Evolutionary conservation across 2,329 filamentous ascomycete species (phyloP).

Genomic region (Trichoderma aggressivum): DNA sequence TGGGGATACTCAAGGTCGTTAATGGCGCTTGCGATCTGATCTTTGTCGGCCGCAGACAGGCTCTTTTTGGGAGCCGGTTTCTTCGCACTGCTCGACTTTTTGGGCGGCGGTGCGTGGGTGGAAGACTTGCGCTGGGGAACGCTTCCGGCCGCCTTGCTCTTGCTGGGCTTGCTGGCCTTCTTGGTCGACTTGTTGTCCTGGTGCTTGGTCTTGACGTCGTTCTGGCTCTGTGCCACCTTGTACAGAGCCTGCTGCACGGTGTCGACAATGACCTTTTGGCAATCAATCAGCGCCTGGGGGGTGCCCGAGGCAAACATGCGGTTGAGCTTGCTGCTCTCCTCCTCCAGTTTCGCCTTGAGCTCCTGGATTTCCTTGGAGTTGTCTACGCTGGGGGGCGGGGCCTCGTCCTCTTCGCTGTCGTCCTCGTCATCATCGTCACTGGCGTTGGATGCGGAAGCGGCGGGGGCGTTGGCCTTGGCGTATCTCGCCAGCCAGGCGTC

Average conservation of each 20-base stretch:
- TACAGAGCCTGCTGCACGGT: constrained; percentile 70
- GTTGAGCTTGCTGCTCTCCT: constrained; percentile 58
- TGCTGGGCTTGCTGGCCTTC: constrained; percentile 55
- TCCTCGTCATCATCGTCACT: constrained; percentile 72
- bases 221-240: constrained; percentile 65
- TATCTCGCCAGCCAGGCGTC: constrained; percentile 76
- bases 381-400: constrained; percentile 42
- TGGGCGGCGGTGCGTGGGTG: constrained; percentile 32
- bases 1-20: constrained; percentile 74
- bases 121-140: constrained; percentile 43
- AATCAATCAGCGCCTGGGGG: constrained; percentile 51
- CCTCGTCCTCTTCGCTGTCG: constrained; percentile 55
- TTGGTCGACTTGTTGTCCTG: constrained; percentile 61
- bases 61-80: constrained; percentile 46
- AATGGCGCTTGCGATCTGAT: constrained; percentile 83
- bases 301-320: constrained; percentile 47
- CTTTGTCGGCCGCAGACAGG: constrained; percentile 78
- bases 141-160: constrained; percentile 43
- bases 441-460: constrained; percentile 60
- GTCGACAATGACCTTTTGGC: constrained; percentile 60
- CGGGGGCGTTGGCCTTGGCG: constrained; percentile 52
- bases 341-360: constrained; percentile 49
- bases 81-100: constrained; percentile 41
- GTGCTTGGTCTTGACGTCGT: constrained; percentile 41
- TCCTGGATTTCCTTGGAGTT: constrained; percentile 47